These are phyloP conservation scores for Karstenula rhodostoma DNA, from an alignment of 2,329 filamentous ascomycete species.

Conservation along the genomic window DNA sequence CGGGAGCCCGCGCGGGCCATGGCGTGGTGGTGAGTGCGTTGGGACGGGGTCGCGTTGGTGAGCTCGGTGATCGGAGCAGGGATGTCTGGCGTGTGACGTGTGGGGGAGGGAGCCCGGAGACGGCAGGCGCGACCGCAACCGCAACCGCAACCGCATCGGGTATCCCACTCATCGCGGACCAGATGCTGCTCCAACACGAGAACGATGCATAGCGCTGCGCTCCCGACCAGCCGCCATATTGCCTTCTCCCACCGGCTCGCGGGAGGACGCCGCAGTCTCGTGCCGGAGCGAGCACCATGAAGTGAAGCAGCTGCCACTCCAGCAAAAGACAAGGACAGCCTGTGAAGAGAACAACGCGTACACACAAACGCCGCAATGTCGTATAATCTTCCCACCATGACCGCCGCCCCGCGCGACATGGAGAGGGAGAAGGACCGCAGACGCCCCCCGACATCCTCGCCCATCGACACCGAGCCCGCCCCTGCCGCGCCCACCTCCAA, in stretches of 20 bases:
- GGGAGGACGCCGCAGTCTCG: constrained; percentile 28
- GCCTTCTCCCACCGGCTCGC: constrained; percentile 19
- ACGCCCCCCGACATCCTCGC: constrained; percentile 31
- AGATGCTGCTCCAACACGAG: not conserved
- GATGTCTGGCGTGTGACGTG: constrained; percentile 35
- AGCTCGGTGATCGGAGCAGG: constrained; percentile 25
- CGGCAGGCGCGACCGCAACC: not conserved
- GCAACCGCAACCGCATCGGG: constrained; percentile 2
- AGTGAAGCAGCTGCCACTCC: constrained; percentile 21
- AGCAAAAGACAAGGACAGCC: not conserved
- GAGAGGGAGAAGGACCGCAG: constrained; percentile 31
- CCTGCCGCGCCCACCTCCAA: constrained; percentile 14
- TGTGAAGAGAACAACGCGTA: constrained; percentile 1
- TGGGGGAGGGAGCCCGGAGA: constrained; percentile 20
- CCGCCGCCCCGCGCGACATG: constrained; percentile 22
- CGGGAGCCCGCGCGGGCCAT: constrained; percentile 34
- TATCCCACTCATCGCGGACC: not conserved
- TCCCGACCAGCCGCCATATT: not conserved
- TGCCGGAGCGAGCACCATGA: constrained; percentile 23
- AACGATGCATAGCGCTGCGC: constrained; percentile 9
- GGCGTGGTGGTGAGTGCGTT: constrained; percentile 25
- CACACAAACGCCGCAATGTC: constrained; percentile 27
- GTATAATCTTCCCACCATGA: constrained; percentile 25
- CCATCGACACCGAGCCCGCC: constrained; percentile 24
- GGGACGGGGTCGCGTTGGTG: constrained; percentile 15